Conservation (phyloP, 345 rosid species). For the Syzygium aromaticum region DNA sequence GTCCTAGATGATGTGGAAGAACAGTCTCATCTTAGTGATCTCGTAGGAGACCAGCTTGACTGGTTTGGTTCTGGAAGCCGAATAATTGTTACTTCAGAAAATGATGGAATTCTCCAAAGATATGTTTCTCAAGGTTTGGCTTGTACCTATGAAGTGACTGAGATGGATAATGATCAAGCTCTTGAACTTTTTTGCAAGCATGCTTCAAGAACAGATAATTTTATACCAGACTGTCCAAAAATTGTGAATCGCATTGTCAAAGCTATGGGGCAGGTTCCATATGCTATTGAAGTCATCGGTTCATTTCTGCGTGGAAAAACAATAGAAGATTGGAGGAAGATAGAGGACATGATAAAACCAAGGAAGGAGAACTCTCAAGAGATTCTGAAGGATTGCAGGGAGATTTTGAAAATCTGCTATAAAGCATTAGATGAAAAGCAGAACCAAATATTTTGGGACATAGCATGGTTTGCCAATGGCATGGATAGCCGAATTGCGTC, state of each 20-base stretch:
- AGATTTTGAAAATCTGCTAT: too few species aligned
- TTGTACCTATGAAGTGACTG: background rate
- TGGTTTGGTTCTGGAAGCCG: background rate
- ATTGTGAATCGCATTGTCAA: background rate
- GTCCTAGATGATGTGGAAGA: background rate
- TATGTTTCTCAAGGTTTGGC: background rate
- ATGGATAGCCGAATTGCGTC: background rate
- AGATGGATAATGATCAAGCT: background rate
- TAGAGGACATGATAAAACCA: background rate
- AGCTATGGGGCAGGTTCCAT: background rate
- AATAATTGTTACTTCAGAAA: background rate
- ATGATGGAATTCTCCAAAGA: accelerated
- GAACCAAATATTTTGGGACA: background rate
- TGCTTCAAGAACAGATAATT: background rate
- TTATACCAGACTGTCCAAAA: background rate
- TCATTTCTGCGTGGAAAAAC: background rate
- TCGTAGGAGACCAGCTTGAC: background rate
- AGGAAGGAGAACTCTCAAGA: background rate
- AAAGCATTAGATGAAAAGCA: background rate
- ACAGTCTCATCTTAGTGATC: background rate
- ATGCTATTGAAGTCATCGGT: background rate
- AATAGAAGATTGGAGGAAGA: background rate
- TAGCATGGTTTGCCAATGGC: background rate
- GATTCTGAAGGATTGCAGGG: background rate
- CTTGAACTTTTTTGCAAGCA: background rate